Conservation (phyloP, 192 early-diverging fungal genomes). For the Coemansia sp. region DNA sequence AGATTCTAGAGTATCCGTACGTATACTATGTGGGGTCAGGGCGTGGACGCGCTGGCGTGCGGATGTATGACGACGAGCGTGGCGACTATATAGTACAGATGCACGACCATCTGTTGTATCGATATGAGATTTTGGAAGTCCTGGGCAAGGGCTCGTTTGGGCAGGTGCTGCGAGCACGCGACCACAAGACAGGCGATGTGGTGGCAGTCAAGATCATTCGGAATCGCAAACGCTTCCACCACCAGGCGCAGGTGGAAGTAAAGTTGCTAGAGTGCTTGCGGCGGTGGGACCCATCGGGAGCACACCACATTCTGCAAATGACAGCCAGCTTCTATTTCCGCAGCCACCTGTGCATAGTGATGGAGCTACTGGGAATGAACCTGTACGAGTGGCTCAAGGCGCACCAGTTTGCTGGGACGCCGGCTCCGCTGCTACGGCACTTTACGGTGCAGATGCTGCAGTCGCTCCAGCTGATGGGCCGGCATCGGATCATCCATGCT, state of each 20-base stretch:
- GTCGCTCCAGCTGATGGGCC: constrained; percentile 68
- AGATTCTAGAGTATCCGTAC: constrained; percentile 77
- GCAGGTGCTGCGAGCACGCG: constrained; percentile 89
- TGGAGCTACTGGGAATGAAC: constrained; percentile 91
- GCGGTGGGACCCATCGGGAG: constrained; percentile 79
- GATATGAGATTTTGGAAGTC: constrained; percentile 88
- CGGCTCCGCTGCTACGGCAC: constrained; percentile 35
- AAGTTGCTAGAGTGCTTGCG: constrained; percentile 86
- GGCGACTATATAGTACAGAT: constrained; percentile 87
- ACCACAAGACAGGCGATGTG: constrained; percentile 84
- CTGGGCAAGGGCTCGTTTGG: constrained; percentile 96
- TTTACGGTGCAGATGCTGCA: constrained; percentile 84
- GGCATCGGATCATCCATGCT: constrained; percentile 85
- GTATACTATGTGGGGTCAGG: constrained; percentile 88
- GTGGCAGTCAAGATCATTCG: constrained; percentile 94
- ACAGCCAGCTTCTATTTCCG: constrained; percentile 91
- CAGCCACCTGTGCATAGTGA: constrained; percentile 92
- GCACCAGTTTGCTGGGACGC: constrained; percentile 81
- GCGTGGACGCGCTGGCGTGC: constrained; percentile 52
- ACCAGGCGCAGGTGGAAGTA: constrained; percentile 90
- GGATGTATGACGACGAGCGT: constrained; percentile 84
- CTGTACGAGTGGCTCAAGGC: constrained; percentile 96
- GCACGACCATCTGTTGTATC: constrained; percentile 88
- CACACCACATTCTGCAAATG: constrained; percentile 83
- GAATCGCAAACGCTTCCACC: constrained; percentile 95